Base-by-base conservation (phyloP, 2,329 filamentous ascomycete species). In the Trichoderma koningiopsis region DNA sequence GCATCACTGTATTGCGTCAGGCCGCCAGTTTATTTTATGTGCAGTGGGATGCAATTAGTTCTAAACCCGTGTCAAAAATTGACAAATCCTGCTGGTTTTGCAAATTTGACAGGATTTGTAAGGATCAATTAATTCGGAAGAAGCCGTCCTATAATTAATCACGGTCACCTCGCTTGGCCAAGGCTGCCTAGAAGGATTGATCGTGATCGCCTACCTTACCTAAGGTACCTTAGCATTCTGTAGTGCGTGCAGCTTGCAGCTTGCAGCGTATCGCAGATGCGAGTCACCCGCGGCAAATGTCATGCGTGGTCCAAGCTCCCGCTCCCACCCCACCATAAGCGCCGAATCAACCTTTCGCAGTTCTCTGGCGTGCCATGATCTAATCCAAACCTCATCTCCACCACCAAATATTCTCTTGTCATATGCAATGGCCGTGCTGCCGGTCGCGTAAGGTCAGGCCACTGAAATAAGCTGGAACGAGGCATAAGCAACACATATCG, bases 271-370 rank as follows among this genome's bases (percentile, higher is more conserved):
- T 67, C 64, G 40, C 22, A 49, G n/a, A 40, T 40, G 59, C 37
- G 31, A 33, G 16, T 49, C 19, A 49, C 24, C 31, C 55, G 19
- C 40, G 40, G 57, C 35, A 67, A 59, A 59, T 67, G 64, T 67
- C 64, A 67, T 65, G 57, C 52, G 60, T 70, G 68, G 68, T 62
- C 68, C 56, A 68, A 70, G 68, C 68, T 70, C 68, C 68, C 57
- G 33, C 33, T 35, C 11, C 33, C 33, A 35, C 33, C 63, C 68
- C 68, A 61, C 68, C 63, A 63, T 24, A 53, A 49, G 49, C 55
- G 56, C 43, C 63, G 24, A 27, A 16, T 27, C 53, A 67, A 52
- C 64, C 29, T 67, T 37, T 31, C 63, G 57, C 62, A 61, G 43
- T 37, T 67, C 55, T 24, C 55, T 24, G 27, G 43, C 33, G 13